Percentiles rank a stretch among this genome's conserved stretches.
These are phyloP conservation scores for Chalaropsis thielavioides DNA, from an alignment of 2,329 filamentous ascomycete species.

Conservation along the genomic window DNA sequence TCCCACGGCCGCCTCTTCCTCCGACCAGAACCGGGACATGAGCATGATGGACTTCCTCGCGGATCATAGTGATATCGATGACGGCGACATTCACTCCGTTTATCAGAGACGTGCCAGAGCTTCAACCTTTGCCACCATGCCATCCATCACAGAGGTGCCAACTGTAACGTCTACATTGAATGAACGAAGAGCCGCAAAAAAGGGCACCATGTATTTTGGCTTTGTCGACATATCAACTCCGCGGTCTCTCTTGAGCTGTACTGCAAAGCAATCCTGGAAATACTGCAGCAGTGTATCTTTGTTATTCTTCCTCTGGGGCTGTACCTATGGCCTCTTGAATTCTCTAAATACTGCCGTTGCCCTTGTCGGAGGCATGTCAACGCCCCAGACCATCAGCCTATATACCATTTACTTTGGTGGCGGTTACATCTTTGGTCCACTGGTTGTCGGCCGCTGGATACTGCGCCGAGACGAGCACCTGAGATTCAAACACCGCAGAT, in stretches of 20 bases:
- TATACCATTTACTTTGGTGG: conserved; percentile 58
- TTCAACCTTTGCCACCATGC: conserved; percentile 4
- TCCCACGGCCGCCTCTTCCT: neutral
- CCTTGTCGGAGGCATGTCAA: conserved; percentile 43
- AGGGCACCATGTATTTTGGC: conserved; percentile 46
- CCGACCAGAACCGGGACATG: neutral
- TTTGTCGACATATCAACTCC: conserved; percentile 56
- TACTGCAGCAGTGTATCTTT: conserved; percentile 63
- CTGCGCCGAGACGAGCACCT: conserved; percentile 52
- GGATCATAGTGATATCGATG: conserved; percentile 8
- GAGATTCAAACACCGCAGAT: conserved; percentile 28
- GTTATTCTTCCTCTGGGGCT: conserved; percentile 78
- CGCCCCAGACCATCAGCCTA: conserved; percentile 49
- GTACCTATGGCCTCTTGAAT: conserved; percentile 77
- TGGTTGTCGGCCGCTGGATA: conserved; percentile 55
- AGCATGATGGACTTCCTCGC: conserved; percentile 14
- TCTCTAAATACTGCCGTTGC: conserved; percentile 62
- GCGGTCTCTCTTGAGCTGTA: conserved; percentile 56
- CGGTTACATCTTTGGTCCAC: conserved; percentile 54
- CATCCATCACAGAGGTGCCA: conserved; percentile 21
- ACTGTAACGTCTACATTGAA: conserved; percentile 22
- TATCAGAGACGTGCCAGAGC: conserved; percentile 17
- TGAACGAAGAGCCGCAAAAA: conserved; percentile 28
- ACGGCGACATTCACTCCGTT: conserved; percentile 4
- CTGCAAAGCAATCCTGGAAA: conserved; percentile 49